phyloP scores from a whole-genome alignment of 2,329 filamentous ascomycete genomes.

The Xylariaceae sp. region DNA sequence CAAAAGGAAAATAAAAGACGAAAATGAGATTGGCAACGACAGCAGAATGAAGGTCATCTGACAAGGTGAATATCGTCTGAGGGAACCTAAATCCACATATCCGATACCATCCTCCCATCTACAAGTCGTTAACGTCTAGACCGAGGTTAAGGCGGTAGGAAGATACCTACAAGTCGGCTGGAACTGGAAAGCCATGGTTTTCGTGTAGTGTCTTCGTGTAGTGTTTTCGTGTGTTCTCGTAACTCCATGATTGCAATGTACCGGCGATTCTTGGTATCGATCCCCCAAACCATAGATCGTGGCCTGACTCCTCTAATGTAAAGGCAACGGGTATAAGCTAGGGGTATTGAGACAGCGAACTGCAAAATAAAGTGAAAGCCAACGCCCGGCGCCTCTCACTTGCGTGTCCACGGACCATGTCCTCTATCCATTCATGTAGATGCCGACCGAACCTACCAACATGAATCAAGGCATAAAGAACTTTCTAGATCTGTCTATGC shows the following conservation, averaged over 20 bases:
- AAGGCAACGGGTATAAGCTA: not conserved
- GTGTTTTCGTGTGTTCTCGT: not conserved
- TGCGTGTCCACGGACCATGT: not conserved
- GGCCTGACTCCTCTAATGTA: not conserved
- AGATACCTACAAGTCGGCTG: not conserved
- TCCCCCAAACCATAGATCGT: not conserved
- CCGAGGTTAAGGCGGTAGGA: not conserved
- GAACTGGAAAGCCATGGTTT: not conserved
- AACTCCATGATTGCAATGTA: conserved; percentile 1
- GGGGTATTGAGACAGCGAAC: conserved; percentile 4
- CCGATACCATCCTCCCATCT: not conserved
- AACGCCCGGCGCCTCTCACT: conserved; percentile 2
- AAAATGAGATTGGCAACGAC: not conserved
- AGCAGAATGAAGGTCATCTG: not conserved
- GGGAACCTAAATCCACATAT: not conserved
- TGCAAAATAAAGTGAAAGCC: conserved; percentile 6
- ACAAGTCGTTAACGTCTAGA: not conserved
- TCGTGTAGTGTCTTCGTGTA: not conserved
- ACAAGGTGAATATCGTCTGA: not conserved
- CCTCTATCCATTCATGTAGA: conserved; percentile 8
- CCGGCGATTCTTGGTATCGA: not conserved
- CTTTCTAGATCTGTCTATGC: not conserved
- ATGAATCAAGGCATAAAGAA: conserved; percentile 5
- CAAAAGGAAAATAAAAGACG: not conserved
- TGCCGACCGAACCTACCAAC: conserved; percentile 1